Base-by-base conservation (phyloP, 225 moss, liverwort and hornwort genomes). In the Marchantia polymorpha region DNA sequence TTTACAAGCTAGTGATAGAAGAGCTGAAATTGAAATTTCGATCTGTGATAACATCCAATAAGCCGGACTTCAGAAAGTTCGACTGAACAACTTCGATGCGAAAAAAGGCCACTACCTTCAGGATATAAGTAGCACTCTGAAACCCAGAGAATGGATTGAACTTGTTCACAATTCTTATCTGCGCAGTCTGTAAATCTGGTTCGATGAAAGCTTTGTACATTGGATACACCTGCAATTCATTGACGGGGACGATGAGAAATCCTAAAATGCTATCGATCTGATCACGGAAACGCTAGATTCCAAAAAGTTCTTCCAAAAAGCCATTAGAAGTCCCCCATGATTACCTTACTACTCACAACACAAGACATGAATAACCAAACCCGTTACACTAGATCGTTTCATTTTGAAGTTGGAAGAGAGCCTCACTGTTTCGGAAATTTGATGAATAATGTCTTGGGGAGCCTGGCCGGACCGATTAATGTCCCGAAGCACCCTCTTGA, bases 191-290 rank as follows among this genome's bases (percentile, higher is more conserved):
- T 63, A 89, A 60, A 78, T 89, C 89, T 70, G 89, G 89, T 76
- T 89, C 89, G 49, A 89, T 89, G 19, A 82, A 89, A 20, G 86
- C 89, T 89, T 89, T 89, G 65, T 89, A 89, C 89, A 89, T 89
- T 7, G 89, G 89, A 76, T 89, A 89, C 17, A 89, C 89, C 89
- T 89, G 89, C 83, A 85, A 23, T 19, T 19, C 19, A 56, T 56
- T 56, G 4, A 39, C 39, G 5, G 39, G 39, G 56, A 2, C 56
- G 1, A 56, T 12, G 56, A 13, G 56, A 19, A 19, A 56, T 56
- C 56, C 56, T 56, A 6, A 39, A 39, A 39, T 39, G 39, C 39
- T 39, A 39, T 39, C 39, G 5, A 39, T 39, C 39, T 39, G 39
- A 39, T 39, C 39, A 39, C 39, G 39, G 39, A 39, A 39, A 39